Percentiles rank a stretch among this genome's conserved stretches.
These are phyloP conservation scores for Eutypa lata DNA, from an alignment of 2,329 filamentous ascomycete genomes.

Conservation along the genomic window DNA sequence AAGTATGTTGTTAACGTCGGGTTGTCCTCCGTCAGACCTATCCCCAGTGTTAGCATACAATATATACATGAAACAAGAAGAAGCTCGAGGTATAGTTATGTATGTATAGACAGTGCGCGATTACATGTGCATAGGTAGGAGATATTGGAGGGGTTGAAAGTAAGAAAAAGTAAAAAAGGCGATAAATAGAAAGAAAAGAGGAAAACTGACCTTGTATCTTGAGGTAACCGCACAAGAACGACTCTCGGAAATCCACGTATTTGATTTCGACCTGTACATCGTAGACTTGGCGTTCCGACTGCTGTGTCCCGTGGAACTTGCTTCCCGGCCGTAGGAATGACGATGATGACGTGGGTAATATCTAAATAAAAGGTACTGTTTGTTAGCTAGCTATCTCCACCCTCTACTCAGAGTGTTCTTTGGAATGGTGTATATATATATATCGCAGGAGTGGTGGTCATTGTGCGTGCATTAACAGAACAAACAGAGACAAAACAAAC, in stretches of 20 bases:
- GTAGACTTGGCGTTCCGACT: constrained; percentile 89
- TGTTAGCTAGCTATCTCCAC: too few species aligned
- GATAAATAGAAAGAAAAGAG: constrained; percentile 11
- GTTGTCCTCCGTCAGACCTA: constrained; percentile 91
- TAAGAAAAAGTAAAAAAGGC: background rate
- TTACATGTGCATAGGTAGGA: constrained; percentile 3
- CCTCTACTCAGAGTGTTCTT: too few species aligned
- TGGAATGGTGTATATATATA: too few species aligned
- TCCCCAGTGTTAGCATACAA: too few species aligned
- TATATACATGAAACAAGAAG: background rate
- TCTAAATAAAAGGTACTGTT: constrained; percentile 43
- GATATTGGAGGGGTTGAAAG: too few species aligned
- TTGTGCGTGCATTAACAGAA: too few species aligned
- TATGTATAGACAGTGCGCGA: too few species aligned
- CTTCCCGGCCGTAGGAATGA: constrained; percentile 85
- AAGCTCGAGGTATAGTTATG: too few species aligned
- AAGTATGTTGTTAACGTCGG: constrained; percentile 98
- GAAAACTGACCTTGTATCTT: constrained; percentile 77
- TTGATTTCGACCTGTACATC: constrained; percentile 97
- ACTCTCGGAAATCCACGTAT: constrained; percentile 90
- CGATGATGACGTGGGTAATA: constrained; percentile 75
- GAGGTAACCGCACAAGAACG: constrained; percentile 90
- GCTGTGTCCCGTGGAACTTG: constrained; percentile 85
- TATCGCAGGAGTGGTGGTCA: too few species aligned
- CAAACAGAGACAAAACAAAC: constrained; percentile 16